phyloP scores from a whole-genome alignment of 371 early-diverging fungal species.

The Fennellomyces sp. region DNA sequence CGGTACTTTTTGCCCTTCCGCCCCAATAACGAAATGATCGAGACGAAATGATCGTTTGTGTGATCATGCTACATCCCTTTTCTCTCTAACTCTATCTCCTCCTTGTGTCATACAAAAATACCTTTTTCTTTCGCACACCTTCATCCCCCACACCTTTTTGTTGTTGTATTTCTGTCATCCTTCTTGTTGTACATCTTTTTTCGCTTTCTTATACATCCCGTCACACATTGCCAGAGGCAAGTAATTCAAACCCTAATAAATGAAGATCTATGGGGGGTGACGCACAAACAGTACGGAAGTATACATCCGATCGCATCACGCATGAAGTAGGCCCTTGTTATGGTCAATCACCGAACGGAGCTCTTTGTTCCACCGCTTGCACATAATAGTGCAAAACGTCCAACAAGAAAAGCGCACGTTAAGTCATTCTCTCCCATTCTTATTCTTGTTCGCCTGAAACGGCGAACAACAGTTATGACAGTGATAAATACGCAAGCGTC shows the following conservation, averaged over 20 bases:
- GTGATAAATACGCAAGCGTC: neutral
- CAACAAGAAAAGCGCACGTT: too few relatives aligned
- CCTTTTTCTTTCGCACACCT: too few relatives aligned
- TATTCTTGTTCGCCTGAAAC: slow-evolving; percentile 30
- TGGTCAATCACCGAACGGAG: neutral
- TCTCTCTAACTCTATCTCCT: neutral
- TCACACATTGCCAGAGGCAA: neutral
- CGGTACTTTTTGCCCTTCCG: slow-evolving; percentile 2
- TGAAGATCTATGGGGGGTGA: neutral
- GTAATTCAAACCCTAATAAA: neutral
- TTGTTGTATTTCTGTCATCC: neutral
- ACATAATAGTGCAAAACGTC: too few relatives aligned
- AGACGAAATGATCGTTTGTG: neutral
- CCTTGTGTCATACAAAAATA: too few relatives aligned
- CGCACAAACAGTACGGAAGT: neutral
- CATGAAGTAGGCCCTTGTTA: neutral
- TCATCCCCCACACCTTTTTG: neutral
- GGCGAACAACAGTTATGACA: neutral
- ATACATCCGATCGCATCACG: too few relatives aligned
- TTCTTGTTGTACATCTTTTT: slow-evolving; percentile 3
- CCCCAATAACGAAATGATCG: neutral
- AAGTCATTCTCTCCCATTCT: too few relatives aligned
- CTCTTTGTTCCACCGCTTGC: neutral
- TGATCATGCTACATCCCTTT: too few relatives aligned
- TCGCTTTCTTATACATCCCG: too few relatives aligned